A percentile compares a stretch with the other conserved stretches of the same genome.
These are phyloP conservation scores for Hygrophorus pudorinus DNA, from an alignment of 768 basidiomycete species.

Conservation along the genomic window DNA sequence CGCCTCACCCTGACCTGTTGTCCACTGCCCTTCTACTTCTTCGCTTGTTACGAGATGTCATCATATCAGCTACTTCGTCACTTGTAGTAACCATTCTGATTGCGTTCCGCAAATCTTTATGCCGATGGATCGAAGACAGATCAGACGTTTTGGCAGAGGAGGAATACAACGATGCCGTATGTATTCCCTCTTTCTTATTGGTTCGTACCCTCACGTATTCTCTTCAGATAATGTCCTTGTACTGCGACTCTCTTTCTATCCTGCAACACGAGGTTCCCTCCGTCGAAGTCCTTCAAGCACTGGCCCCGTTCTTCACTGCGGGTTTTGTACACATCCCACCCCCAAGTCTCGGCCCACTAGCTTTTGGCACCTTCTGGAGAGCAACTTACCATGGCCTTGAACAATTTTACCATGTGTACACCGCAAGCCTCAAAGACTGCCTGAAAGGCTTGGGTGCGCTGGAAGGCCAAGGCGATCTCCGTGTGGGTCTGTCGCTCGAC, in stretches of 20 bases:
- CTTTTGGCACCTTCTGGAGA: slow-evolving; percentile 53
- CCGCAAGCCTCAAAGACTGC: slow-evolving; percentile 31
- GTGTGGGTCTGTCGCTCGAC: slow-evolving; percentile 28
- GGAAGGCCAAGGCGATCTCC: slow-evolving; percentile 38
- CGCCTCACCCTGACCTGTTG: slow-evolving; percentile 18
- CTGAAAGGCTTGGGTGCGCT: slow-evolving; percentile 33
- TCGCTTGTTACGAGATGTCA: slow-evolving; percentile 20
- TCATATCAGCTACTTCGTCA: slow-evolving; percentile 18
- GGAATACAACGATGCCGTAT: slow-evolving; percentile 40
- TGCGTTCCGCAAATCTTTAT: slow-evolving; percentile 28
- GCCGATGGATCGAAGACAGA: slow-evolving; percentile 45
- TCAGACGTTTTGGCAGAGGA: slow-evolving; percentile 25
- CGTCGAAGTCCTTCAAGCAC: slow-evolving; percentile 25
- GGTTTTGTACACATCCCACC: slow-evolving; percentile 38
- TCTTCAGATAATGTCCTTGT: slow-evolving; percentile 28
- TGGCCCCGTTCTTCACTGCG: slow-evolving; percentile 39
- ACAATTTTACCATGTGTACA: slow-evolving; percentile 28
- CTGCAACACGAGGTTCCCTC: slow-evolving; percentile 32
- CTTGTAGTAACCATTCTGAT: slow-evolving; percentile 26
- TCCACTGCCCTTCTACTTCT: slow-evolving; percentile 27
- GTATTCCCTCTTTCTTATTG: slow-evolving; percentile 10
- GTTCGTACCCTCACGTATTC: not conserved
- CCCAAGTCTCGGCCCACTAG: slow-evolving; percentile 38
- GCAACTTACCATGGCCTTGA: slow-evolving; percentile 36
- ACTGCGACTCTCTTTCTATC: slow-evolving; percentile 31